Conservation (phyloP, 106 monocot species). For the Dendrobium nobile region DNA sequence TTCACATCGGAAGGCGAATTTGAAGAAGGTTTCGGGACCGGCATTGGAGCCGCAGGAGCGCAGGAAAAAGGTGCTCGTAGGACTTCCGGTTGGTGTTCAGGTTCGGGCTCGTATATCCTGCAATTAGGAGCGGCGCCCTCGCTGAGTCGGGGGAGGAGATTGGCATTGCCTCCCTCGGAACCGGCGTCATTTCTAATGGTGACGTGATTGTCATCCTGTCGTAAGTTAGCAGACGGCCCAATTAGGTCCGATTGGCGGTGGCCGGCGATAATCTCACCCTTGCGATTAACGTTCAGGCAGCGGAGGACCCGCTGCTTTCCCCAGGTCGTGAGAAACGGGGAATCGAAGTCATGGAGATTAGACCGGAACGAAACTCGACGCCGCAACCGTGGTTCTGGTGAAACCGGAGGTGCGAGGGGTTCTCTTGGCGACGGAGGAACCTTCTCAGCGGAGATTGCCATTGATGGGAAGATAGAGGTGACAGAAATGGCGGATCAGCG, state of each 20-base stretch:
- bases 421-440: slow-evolving; percentile 8
- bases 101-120: neutral
- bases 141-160: slow-evolving; percentile 19
- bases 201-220: neutral
- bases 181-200: neutral
- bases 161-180: slow-evolving; percentile 10
- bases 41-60: neutral
- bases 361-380: neutral
- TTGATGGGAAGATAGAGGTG: neutral
- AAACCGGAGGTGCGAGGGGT: slow-evolving; percentile 1
- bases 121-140: slow-evolving; percentile 14
- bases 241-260: neutral
- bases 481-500: neutral
- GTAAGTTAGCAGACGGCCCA: neutral
- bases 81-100: neutral
- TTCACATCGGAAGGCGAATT: neutral
- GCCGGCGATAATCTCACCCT: slow-evolving; percentile 15
- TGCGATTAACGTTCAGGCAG: slow-evolving; percentile 22
- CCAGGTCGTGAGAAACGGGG: slow-evolving; percentile 45
- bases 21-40: neutral
- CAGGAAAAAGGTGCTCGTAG: neutral
- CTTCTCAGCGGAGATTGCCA: slow-evolving; percentile 36
- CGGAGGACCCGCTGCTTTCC: slow-evolving; percentile 37
- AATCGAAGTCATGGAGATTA: slow-evolving; percentile 18
- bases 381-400: neutral